Base-by-base conservation (phyloP, 805 yeast genomes). In the Maudiozyma saulgeensis region DNA sequence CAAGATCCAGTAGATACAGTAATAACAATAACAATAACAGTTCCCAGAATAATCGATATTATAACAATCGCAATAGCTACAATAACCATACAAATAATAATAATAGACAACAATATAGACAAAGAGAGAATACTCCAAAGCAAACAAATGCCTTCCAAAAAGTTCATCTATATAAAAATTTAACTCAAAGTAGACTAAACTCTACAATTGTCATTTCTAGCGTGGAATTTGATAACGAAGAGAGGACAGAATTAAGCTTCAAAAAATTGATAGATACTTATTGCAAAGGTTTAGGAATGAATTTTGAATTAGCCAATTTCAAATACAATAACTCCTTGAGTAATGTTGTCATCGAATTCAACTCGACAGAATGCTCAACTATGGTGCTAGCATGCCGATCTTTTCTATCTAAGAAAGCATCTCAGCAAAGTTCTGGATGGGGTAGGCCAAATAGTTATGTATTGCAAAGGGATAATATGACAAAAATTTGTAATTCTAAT, bases 401-500 rank as follows among this genome's bases (percentile, higher is more conserved):
- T 3, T 60, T 50, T 35, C 47, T 64, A 15, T 58, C 60, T 16
- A 47, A 47, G 39, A 52, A 54, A 39, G 28, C 57, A 13, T 51
- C 48, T 7, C 15, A 44, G 25, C 11, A 31, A 32, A 12, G 19
- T 8, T 25, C 47, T n/a, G 41, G 44, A 28, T 63, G 67, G 67
- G 45, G 41, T 8, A 53, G 68, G 44, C 68, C 68, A 1, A 49
- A 53, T 25, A 60, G 56, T 8, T 63, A 54, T 35, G 51, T 64
- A 2, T 58, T 54, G 23, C 58, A 55, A 44, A 32, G 52, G 28
- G 58, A 55, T 45, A 51, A 52, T 39, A 31, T 56, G 11, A 57
- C 54, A 26, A 48, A 51, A 8, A 38, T 58, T 11, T 59, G 63
- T 46, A 55, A 56, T 6, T 48, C 54, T 13, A 53, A 58, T 16